These are phyloP conservation scores for Fusarium verrucosum DNA, from an alignment of 2,329 filamentous ascomycete species.

Conservation along the genomic window DNA sequence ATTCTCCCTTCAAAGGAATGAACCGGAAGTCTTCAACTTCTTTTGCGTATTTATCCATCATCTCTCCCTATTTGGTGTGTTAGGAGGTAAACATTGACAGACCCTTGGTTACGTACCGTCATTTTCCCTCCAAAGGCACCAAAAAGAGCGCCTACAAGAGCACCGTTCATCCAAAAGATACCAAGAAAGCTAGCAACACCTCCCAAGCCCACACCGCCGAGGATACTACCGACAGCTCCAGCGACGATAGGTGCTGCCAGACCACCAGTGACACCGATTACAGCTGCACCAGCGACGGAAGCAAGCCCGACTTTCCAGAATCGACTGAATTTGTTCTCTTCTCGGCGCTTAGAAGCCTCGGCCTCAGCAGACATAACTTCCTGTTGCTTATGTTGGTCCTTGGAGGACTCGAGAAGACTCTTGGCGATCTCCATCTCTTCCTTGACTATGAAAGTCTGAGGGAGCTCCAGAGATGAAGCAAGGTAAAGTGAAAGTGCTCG, in stretches of 20 bases:
- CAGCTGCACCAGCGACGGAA: slow-evolving; percentile 84
- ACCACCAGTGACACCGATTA: slow-evolving; percentile 92
- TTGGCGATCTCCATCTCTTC: slow-evolving; percentile 81
- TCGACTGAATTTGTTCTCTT: slow-evolving; percentile 74
- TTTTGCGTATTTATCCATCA: slow-evolving; percentile 87
- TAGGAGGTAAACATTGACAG: slow-evolving; percentile 7
- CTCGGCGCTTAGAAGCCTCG: slow-evolving; percentile 76
- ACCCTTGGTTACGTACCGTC: slow-evolving; percentile 55
- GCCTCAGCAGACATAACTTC: slow-evolving; percentile 75
- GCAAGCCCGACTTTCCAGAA: slow-evolving; percentile 94
- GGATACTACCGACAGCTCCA: slow-evolving; percentile 82
- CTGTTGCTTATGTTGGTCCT: slow-evolving; percentile 52
- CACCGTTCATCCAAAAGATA: slow-evolving; percentile 84
- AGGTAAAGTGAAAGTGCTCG: slow-evolving; percentile 74
- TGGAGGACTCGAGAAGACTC: slow-evolving; percentile 74
- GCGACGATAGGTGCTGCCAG: slow-evolving; percentile 90
- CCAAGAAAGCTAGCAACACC: slow-evolving; percentile 88
- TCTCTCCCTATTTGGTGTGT: slow-evolving; percentile 65
- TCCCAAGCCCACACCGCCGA: slow-evolving; percentile 85
- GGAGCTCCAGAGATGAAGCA: slow-evolving; percentile 71
- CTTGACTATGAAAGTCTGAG: slow-evolving; percentile 67
- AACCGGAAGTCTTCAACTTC: slow-evolving; percentile 87
- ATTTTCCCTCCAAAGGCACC: slow-evolving; percentile 86
- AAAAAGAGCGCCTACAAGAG: slow-evolving; percentile 86
- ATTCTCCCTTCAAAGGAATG: slow-evolving; percentile 70